These are phyloP conservation scores for Coniochaeta ligniaria DNA, from an alignment of 2,329 filamentous ascomycete genomes.

Conservation along the genomic window DNA sequence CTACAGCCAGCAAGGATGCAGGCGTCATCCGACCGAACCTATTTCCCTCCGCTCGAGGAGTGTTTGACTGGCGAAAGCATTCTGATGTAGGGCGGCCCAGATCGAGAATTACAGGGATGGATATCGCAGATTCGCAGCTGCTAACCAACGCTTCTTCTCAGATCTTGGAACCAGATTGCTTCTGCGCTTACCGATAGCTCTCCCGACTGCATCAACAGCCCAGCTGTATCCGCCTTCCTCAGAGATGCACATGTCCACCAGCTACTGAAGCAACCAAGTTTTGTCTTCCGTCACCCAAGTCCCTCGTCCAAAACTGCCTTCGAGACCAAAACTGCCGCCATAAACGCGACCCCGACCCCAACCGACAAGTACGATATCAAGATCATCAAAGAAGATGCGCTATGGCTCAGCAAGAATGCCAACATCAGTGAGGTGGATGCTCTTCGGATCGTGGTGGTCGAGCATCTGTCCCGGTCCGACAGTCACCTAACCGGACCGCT, in stretches of 20 bases:
- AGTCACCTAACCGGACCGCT: conserved; percentile 63
- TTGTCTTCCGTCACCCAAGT: conserved; percentile 58
- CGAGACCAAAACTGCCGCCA: conserved; percentile 78
- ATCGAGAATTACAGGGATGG: background rate
- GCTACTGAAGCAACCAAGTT: conserved; percentile 61
- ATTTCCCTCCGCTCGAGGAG: conserved; percentile 78
- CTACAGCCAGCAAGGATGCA: conserved; percentile 58
- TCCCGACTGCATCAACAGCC: conserved; percentile 45
- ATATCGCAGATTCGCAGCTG: conserved; percentile 7
- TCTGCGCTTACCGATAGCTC: conserved; percentile 48
- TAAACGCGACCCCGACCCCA: conserved; percentile 66
- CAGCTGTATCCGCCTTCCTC: conserved; percentile 61
- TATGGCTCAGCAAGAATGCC: conserved; percentile 77
- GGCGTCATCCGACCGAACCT: conserved; percentile 60
- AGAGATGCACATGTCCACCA: conserved; percentile 60
- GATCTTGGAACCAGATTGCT: conserved; percentile 56
- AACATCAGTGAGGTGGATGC: conserved; percentile 76
- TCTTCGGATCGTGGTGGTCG: conserved; percentile 70
- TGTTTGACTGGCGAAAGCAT: conserved; percentile 75
- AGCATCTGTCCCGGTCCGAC: conserved; percentile 77
- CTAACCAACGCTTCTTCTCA: conserved; percentile 18
- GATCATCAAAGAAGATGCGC: conserved; percentile 73
- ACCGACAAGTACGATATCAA: conserved; percentile 66
- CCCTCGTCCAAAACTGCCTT: conserved; percentile 63
- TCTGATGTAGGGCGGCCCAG: conserved; percentile 59